phyloP scores from a whole-genome alignment of 2,329 filamentous ascomycete genomes.

The Cladosporium phlei region DNA sequence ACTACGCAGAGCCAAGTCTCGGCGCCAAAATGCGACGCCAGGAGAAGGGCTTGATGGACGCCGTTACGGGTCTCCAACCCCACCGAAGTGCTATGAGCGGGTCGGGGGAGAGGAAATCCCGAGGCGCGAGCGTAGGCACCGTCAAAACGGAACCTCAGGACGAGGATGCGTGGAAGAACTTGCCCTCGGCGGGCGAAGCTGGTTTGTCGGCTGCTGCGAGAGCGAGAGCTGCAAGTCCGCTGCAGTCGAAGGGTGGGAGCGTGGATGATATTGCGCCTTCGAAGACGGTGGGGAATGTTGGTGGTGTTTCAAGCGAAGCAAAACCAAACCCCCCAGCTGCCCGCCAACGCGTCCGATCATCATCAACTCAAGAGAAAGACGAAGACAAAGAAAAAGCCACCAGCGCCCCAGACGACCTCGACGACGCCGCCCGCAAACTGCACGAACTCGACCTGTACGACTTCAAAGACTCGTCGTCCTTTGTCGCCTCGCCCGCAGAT shows the following conservation, averaged over 20 bases:
- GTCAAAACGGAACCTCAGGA: conserved; percentile 28
- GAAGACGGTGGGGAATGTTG: neutral
- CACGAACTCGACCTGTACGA: conserved; percentile 32
- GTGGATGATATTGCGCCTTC: neutral
- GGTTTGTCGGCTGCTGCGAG: neutral
- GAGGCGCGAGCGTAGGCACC: conserved; percentile 13
- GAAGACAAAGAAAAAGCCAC: neutral
- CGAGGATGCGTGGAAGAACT: conserved; percentile 19
- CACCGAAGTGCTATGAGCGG: conserved; percentile 26
- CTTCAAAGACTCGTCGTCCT: conserved; percentile 30
- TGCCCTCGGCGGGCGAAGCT: conserved; percentile 10
- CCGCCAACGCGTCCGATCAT: neutral
- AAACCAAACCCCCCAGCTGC: neutral
- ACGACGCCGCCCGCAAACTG: conserved; percentile 22
- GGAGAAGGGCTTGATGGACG: conserved; percentile 43
- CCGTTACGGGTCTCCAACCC: conserved; percentile 34
- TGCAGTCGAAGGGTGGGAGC: conserved; percentile 1
- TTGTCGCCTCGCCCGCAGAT: conserved; percentile 7
- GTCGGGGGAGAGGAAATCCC: conserved; percentile 15
- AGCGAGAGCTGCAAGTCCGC: neutral
- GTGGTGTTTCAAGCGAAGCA: neutral
- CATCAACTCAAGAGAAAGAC: neutral
- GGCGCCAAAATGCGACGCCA: conserved; percentile 48
- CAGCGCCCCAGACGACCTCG: conserved; percentile 12
- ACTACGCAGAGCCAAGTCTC: conserved; percentile 47